Conservation (phyloP, 2,329 filamentous ascomycete species). For the Penicillium sp. region DNA sequence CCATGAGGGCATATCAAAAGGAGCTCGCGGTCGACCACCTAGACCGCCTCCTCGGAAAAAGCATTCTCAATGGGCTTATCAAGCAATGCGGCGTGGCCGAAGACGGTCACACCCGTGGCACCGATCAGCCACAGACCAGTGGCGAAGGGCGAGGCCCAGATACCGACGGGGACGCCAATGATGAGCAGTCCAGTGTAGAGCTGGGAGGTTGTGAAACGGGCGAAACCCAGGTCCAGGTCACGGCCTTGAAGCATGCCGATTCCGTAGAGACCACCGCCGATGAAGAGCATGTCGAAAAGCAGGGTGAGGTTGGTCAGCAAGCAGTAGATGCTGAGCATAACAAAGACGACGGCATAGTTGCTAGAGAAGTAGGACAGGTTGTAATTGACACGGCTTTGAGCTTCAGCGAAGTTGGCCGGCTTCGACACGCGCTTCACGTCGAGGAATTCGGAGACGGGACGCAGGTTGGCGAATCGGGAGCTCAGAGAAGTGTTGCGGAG, state of each 20-base stretch:
- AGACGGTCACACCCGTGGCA: slow-evolving; percentile 87
- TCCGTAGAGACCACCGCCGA: slow-evolving; percentile 82
- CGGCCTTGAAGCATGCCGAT: slow-evolving; percentile 88
- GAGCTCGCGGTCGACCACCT: slow-evolving; percentile 99
- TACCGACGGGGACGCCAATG: slow-evolving; percentile 78
- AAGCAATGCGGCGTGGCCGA: slow-evolving; percentile 93
- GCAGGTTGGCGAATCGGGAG: slow-evolving; percentile 87
- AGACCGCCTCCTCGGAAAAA: slow-evolving; percentile 99
- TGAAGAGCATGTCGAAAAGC: slow-evolving; percentile 89
- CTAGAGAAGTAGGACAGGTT: slow-evolving; percentile 96
- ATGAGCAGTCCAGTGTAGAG: slow-evolving; percentile 87
- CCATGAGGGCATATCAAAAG: slow-evolving; percentile 85
- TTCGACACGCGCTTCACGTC: slow-evolving; percentile 95
- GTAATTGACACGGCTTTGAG: slow-evolving; percentile 93
- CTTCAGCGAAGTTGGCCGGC: slow-evolving; percentile 84
- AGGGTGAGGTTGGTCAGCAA: slow-evolving; percentile 83
- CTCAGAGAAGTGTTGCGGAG: slow-evolving; percentile 77
- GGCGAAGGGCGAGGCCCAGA: slow-evolving; percentile 80
- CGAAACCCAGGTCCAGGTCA: slow-evolving; percentile 82
- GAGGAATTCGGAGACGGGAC: slow-evolving; percentile 88
- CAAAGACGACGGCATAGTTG: slow-evolving; percentile 94
- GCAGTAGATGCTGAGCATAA: slow-evolving; percentile 95
- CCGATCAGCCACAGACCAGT: slow-evolving; percentile 95
- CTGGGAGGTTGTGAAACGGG: slow-evolving; percentile 85
- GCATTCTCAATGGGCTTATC: slow-evolving; percentile 99